These are phyloP conservation scores for Lecanicillium sp. DNA, from an alignment of 2,329 filamentous ascomycete species.

Conservation along the genomic window DNA sequence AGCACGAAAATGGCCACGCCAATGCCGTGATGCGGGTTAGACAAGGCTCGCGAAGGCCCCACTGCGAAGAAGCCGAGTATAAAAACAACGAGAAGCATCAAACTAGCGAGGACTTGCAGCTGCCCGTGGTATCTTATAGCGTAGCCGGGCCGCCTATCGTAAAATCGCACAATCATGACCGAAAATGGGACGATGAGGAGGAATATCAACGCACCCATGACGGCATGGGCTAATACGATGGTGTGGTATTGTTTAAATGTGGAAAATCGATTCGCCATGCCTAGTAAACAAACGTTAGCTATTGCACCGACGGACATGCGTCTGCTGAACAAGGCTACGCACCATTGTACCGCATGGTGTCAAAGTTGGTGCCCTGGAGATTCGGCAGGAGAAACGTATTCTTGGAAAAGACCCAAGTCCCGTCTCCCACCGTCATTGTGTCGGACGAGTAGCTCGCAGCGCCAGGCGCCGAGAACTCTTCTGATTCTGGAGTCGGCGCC, in stretches of 20 bases:
- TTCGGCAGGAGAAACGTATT: constrained; percentile 76
- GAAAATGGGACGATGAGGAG: constrained; percentile 65
- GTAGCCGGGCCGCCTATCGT: constrained; percentile 50
- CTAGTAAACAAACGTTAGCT: constrained; percentile 31
- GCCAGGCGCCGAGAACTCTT: constrained; percentile 58
- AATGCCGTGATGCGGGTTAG: constrained; percentile 81
- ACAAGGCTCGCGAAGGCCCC: constrained; percentile 60
- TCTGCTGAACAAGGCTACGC: constrained; percentile 15
- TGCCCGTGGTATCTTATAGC: constrained; percentile 67
- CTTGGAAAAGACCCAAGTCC: constrained; percentile 72
- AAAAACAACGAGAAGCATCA: constrained; percentile 64
- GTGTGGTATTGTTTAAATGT: constrained; percentile 61
- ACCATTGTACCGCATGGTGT: constrained; percentile 83
- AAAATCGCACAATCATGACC: constrained; percentile 68
- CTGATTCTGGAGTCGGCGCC: constrained; percentile 48
- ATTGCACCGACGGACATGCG: too few species aligned
- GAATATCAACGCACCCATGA: constrained; percentile 67
- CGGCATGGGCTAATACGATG: constrained; percentile 63
- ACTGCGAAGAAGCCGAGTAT: constrained; percentile 73
- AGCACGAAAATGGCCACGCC: constrained; percentile 71
- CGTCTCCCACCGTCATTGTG: constrained; percentile 72
- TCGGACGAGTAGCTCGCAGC: constrained; percentile 65
- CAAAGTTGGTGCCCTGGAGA: constrained; percentile 67
- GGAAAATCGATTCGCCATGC: constrained; percentile 76
- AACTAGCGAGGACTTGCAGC: constrained; percentile 60